Evolutionary conservation across 176 grass and related monocot species (phyloP).

Genomic region (Areca catechu): DNA sequence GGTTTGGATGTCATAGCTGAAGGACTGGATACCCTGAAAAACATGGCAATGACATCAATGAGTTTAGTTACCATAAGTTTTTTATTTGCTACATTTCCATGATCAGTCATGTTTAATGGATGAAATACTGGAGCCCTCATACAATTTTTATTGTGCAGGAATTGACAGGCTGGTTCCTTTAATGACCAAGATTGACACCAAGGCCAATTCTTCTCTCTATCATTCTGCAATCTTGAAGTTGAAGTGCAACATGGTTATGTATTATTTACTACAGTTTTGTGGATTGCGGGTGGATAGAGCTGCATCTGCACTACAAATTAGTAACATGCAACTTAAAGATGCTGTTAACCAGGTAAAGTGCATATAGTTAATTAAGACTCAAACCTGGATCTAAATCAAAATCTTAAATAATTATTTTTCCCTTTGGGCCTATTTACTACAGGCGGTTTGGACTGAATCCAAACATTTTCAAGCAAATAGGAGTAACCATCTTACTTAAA

Average conservation of each 20-base stretch:
- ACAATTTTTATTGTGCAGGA: conserved; percentile 29
- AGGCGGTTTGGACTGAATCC: neutral
- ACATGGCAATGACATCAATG: conserved; percentile 96
- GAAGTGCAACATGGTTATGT: too few relatives aligned
- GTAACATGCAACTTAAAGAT: conserved; percentile 76
- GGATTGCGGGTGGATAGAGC: conserved; percentile 54
- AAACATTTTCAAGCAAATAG: neutral
- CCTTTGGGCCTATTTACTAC: too few relatives aligned
- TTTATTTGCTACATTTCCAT: neutral
- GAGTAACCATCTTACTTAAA: neutral
- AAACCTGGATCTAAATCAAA: neutral
- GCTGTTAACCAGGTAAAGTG: conserved; percentile 48
- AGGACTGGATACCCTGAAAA: conserved; percentile 75
- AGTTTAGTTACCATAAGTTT: conserved; percentile 25
- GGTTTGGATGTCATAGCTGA: conserved; percentile 81
- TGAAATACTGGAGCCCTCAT: too few relatives aligned
- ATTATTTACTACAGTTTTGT: too few relatives aligned
- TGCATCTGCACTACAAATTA: conserved; percentile 56
- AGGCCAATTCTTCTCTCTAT: conserved; percentile 26
- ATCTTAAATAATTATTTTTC: too few relatives aligned
- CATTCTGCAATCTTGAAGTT: too few relatives aligned
- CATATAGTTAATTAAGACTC: neutral
- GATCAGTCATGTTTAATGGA: too few relatives aligned
- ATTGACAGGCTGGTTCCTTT: conserved; percentile 90
- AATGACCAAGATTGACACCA: conserved; percentile 93